phyloP scores from a whole-genome alignment of 352 stramenopile genomes.

The Poterioochromonas sp. region DNA sequence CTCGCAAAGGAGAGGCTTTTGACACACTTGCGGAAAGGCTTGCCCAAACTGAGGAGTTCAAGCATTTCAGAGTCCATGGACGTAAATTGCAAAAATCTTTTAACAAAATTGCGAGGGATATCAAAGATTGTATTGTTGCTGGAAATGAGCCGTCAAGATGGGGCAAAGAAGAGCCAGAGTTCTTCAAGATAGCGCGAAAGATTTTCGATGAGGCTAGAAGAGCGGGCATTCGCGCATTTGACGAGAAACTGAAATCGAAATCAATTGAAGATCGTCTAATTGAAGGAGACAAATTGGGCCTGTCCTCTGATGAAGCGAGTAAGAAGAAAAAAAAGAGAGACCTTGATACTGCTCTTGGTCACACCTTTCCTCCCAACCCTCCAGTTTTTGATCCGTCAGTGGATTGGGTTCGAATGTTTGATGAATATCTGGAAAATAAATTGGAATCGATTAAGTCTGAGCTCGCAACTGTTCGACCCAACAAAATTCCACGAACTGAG shows the following conservation, averaged over 20 bases:
- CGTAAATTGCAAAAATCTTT: neutral
- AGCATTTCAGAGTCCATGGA: neutral
- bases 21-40: neutral
- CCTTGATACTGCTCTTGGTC: neutral
- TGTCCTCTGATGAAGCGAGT: neutral
- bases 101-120: neutral
- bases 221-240: neutral
- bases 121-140: neutral
- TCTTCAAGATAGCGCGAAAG: neutral
- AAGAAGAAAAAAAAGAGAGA: neutral
- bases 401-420: no score
- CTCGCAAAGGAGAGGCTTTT: neutral
- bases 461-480: no score
- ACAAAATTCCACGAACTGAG: no score
- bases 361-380: no score
- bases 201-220: neutral
- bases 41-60: neutral
- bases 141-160: neutral
- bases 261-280: neutral
- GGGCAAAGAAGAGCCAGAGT: neutral
- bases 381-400: no score
- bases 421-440: no score
- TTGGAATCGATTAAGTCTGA: no score
- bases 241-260: neutral
- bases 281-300: neutral